phyloP scores from a whole-genome alignment of 1,284 basidiomycete species.

The Neonothopanus nambi region DNA sequence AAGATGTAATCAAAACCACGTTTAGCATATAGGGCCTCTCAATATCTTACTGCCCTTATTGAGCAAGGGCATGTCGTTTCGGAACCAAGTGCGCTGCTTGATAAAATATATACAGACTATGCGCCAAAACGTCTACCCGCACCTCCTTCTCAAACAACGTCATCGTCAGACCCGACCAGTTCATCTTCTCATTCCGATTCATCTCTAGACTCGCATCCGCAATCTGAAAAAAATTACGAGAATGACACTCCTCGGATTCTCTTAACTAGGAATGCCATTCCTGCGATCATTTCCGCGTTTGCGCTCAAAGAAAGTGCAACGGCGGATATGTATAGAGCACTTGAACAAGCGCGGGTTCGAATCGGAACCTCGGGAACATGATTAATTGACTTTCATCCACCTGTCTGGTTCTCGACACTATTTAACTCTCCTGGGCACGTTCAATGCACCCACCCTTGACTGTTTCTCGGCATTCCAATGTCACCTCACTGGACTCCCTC shows the following conservation, averaged over 20 bases:
- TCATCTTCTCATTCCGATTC: not conserved
- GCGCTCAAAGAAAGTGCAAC: slow-evolving; percentile 45
- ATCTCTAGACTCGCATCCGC: not conserved
- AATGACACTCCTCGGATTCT: slow-evolving; percentile 30
- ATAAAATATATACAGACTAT: slow-evolving; percentile 53
- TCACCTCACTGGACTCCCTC: too few relatives aligned
- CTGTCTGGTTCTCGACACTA: too few relatives aligned
- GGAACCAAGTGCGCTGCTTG: slow-evolving; percentile 51
- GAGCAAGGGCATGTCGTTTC: slow-evolving; percentile 56
- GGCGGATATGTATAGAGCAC: slow-evolving; percentile 60
- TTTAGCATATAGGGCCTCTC: slow-evolving; percentile 70
- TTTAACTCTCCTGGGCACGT: too few relatives aligned
- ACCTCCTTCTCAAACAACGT: not conserved
- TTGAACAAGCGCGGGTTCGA: slow-evolving; percentile 50
- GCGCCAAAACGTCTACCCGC: slow-evolving; percentile 24
- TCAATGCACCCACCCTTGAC: too few relatives aligned
- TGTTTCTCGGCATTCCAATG: too few relatives aligned
- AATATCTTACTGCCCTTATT: slow-evolving; percentile 64
- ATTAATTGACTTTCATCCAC: too few relatives aligned
- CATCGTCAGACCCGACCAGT: slow-evolving; percentile 1
- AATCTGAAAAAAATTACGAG: not conserved
- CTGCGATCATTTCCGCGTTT: slow-evolving; percentile 47
- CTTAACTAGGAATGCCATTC: slow-evolving; percentile 55
- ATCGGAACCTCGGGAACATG: not conserved
- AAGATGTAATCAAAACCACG: not conserved